These are phyloP conservation scores for Diversispora eburnea DNA, from an alignment of 192 early-diverging fungal genomes.

Conservation along the genomic window DNA sequence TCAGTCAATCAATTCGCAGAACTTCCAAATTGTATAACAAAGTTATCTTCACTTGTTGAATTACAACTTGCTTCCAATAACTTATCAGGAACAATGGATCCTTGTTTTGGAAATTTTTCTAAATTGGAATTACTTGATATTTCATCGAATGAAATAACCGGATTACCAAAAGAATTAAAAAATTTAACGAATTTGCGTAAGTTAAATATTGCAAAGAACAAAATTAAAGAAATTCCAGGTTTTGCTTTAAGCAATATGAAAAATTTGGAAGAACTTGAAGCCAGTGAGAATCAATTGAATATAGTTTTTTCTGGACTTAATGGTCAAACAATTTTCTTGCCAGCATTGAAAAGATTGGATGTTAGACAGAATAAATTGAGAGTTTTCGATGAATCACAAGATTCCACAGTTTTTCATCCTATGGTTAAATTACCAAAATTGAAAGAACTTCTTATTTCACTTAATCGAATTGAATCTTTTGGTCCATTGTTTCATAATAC, in stretches of 20 bases:
- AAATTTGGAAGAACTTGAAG: conserved; percentile 43
- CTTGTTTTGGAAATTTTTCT: conserved; percentile 32
- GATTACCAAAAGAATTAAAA: conserved; percentile 37
- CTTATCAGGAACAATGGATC: conserved; percentile 34
- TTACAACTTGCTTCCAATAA: conserved; percentile 41
- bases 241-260: conserved; percentile 38
- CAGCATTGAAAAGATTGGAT: conserved; percentile 24
- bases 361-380: conserved; percentile 34
- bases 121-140: conserved; percentile 42
- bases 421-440: conserved; percentile 36
- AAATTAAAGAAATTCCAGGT: conserved; percentile 35
- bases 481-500: conserved; percentile 33
- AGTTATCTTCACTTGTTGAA: conserved; percentile 32
- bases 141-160: conserved; percentile 37
- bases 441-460: conserved; percentile 42
- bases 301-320: conserved; percentile 35
- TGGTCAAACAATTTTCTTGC: conserved; percentile 4
- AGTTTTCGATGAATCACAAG: conserved; percentile 27
- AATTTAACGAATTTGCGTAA: conserved; percentile 39
- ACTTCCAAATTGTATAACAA: conserved; percentile 39
- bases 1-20: conserved; percentile 43
- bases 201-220: conserved; percentile 43
- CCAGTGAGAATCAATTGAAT: conserved; percentile 34
- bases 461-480: conserved; percentile 38
- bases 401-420: conserved; percentile 31